phyloP scores from a whole-genome alignment of 345 rosid species.

The Camelina sativa region DNA sequence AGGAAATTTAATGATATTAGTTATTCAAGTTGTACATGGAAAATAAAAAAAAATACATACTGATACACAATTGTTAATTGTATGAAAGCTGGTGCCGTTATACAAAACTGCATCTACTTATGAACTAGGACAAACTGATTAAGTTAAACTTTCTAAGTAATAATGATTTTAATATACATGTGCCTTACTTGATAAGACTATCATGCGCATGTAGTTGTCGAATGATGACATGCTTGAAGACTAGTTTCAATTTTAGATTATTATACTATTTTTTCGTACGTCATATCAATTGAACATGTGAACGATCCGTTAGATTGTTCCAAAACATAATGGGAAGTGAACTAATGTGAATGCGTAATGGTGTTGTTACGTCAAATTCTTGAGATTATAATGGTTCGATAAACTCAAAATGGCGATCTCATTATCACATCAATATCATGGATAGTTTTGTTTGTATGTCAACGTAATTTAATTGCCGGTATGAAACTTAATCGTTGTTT shows the following conservation, averaged over 20 bases:
- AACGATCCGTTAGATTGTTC: conserved; percentile 17
- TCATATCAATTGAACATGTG: conserved; percentile 23
- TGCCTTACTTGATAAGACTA: conserved; percentile 30
- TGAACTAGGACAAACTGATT: neutral
- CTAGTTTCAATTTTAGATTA: neutral
- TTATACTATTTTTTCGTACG: neutral
- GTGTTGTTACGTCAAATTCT: conserved; percentile 14
- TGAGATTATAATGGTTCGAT: neutral
- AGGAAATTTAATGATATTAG: neutral
- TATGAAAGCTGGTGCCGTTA: neutral
- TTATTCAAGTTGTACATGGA: neutral
- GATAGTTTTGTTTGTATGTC: neutral
- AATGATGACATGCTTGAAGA: conserved; percentile 31
- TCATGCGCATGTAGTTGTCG: conserved; percentile 22
- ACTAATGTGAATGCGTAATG: conserved; percentile 25
- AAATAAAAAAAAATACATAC: neutral
- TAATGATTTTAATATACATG: conserved; percentile 16
- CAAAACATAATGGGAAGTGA: conserved; percentile 8
- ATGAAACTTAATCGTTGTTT: neutral
- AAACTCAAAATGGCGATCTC: neutral
- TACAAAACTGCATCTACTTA: neutral
- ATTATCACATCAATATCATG: neutral
- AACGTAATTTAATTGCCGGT: neutral
- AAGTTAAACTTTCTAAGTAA: conserved; percentile 32
- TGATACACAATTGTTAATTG: neutral